Conservation (phyloP, 2,329 filamentous ascomycete genomes). For the Fusarium aywerte region DNA sequence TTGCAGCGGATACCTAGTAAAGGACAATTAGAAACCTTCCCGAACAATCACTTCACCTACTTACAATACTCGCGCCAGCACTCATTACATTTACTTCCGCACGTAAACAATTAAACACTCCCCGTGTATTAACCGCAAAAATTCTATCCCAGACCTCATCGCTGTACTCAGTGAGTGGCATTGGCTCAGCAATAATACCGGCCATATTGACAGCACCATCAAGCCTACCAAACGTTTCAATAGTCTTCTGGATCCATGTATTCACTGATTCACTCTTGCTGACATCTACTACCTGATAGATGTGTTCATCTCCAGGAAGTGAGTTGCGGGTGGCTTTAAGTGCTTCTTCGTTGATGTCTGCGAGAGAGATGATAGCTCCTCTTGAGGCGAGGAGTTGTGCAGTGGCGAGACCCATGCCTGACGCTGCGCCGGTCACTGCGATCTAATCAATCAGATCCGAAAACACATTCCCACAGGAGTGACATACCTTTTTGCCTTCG, state of each 20-base stretch:
- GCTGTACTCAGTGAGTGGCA: constrained; percentile 49
- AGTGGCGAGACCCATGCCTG: constrained; percentile 39
- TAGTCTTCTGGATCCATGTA: constrained; percentile 47
- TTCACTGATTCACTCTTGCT: constrained; percentile 27
- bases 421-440: constrained; percentile 37
- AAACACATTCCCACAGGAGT: accelerated
- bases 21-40: constrained; percentile 48
- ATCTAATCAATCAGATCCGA: constrained; percentile 5
- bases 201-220: constrained; percentile 58
- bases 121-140: constrained; percentile 58
- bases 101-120: constrained; percentile 62
- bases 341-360: constrained; percentile 32
- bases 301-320: not conserved
- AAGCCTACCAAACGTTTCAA: constrained; percentile 51
- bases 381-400: constrained; percentile 33
- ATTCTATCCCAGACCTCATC: constrained; percentile 57
- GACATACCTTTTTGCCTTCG: constrained; percentile 10
- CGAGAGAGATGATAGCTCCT: constrained; percentile 37
- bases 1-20: constrained; percentile 46
- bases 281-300: constrained; percentile 23
- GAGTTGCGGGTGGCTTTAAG: not conserved
- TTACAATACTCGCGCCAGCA: constrained; percentile 44
- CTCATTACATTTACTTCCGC: constrained; percentile 55
- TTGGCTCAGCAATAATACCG: constrained; percentile 29
- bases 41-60: constrained; percentile 44